Evolutionary conservation across 2,329 filamentous ascomycete genomes (phyloP), one percentile per base, ranked within the genome.

Genomic region (Penicillium oxalicum): DNA sequence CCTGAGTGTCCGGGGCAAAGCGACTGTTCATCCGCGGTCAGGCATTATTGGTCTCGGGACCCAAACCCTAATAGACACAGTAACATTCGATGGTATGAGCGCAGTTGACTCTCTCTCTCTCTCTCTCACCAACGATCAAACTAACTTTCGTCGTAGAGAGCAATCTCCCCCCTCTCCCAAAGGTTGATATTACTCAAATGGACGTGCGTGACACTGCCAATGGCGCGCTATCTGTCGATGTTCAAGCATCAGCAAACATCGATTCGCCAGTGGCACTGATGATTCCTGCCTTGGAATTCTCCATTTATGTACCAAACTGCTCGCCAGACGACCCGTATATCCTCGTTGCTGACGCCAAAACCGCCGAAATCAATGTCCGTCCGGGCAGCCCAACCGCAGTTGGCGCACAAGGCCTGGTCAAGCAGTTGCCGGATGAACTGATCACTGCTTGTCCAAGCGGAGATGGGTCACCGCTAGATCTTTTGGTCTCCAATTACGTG

Each of bases 251-350:
- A 9, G 76, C 88, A 26, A 75, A 79, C 60, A 95, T 97, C 67
- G 75, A 83, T 45, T 95, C 88, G 61, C 88, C 90, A 0, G 68
- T 98, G 44, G 79, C 84, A 50, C 73, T 96, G 45, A 79, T 81
- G 24, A 74, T 96, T 18, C 93, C 93, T 9, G 76, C 86, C 34
- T 81, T 97, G 49, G 83, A 81, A 0, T 96, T 97, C 62, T 84
- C 91, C 54, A 82, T 97, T 28, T 75, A 95, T 40, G 84, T 97
- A 5, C 84, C 88, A 38, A 89, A 89, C 53, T 98, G 93, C 69
- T 76, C 79, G 26, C 74, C 79, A 4, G 74, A 80, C 24, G 83
- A 93, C 48, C 79, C 84, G 3, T 82, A 84, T 54, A 93, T 98
- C 59, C 76, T 82, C 55, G 78, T 97, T 47, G 91, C 88, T 3